These are phyloP conservation scores for Anthracocystis panici-leucophaei DNA, from an alignment of 1,284 basidiomycete genomes.

Conservation along the genomic window DNA sequence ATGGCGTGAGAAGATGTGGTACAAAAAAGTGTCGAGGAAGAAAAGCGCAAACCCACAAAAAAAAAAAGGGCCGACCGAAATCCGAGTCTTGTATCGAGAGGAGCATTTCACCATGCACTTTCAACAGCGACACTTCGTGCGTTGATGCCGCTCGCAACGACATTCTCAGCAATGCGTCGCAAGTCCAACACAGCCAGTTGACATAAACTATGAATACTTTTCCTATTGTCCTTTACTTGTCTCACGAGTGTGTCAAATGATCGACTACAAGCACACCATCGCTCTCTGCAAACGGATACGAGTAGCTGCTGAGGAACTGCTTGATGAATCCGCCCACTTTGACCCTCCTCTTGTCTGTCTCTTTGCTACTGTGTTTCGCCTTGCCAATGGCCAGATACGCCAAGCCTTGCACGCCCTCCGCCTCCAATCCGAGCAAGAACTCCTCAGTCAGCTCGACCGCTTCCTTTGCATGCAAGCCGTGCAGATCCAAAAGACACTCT, in stretches of 20 bases:
- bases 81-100: background rate
- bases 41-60: background rate
- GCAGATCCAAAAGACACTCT: slow-evolving; percentile 76
- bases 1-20: background rate
- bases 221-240: slow-evolving; percentile 18
- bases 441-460: slow-evolving; percentile 90
- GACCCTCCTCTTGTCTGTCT: slow-evolving; percentile 81
- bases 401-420: slow-evolving; percentile 80
- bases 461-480: slow-evolving; percentile 83
- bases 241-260: slow-evolving; percentile 68
- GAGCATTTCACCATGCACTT: background rate
- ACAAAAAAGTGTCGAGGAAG: slow-evolving; percentile 10
- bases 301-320: slow-evolving; percentile 90
- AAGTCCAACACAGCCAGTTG: background rate
- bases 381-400: slow-evolving; percentile 89
- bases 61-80: slow-evolving; percentile 10
- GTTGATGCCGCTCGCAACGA: background rate
- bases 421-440: slow-evolving; percentile 83
- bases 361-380: slow-evolving; percentile 92
- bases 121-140: background rate
- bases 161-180: background rate
- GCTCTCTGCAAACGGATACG: slow-evolving; percentile 85
- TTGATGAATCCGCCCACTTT: slow-evolving; percentile 85
- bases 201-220: background rate
- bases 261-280: slow-evolving; percentile 91